phyloP scores from a whole-genome alignment of 1,284 basidiomycete species.

The Tetrapyrgos nigripes region DNA sequence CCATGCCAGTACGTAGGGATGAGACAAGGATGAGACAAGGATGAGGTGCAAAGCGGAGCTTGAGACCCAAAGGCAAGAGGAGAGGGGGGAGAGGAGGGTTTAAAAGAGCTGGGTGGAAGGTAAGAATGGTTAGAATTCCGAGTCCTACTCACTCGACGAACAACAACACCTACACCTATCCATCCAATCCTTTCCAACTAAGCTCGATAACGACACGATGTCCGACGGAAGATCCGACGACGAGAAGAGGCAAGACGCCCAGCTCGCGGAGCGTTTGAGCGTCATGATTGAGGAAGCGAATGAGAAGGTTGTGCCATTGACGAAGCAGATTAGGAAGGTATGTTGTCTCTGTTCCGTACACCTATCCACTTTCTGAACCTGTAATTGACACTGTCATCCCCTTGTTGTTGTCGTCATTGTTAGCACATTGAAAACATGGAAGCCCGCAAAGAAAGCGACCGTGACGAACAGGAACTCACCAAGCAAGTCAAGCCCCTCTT shows the following conservation, averaged over 20 bases:
- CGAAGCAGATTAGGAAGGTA: constrained; percentile 42
- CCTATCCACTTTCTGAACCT: background rate
- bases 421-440: constrained; percentile 42
- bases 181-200: background rate
- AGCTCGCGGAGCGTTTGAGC: constrained; percentile 38
- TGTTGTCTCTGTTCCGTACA: too few relatives aligned
- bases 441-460: constrained; percentile 39
- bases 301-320: constrained; percentile 33
- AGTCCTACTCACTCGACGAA: too few relatives aligned
- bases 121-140: too few relatives aligned
- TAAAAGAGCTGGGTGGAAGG: too few relatives aligned
- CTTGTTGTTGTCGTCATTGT: too few relatives aligned
- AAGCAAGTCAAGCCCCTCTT: constrained; percentile 31
- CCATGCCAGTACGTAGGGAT: too few relatives aligned
- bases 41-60: too few relatives aligned
- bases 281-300: constrained; percentile 40
- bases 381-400: too few relatives aligned
- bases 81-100: too few relatives aligned
- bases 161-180: constrained; percentile 8
- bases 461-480: constrained; percentile 42
- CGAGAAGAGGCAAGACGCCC: constrained; percentile 29
- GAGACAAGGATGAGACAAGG: too few relatives aligned
- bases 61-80: too few relatives aligned
- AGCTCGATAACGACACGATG: constrained; percentile 9
- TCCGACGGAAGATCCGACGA: constrained; percentile 26